Percentiles rank a stretch among this genome's conserved stretches.
Conservation (phyloP, 1,284 basidiomycete genomes). For the Prillingera fragicola region DNA sequence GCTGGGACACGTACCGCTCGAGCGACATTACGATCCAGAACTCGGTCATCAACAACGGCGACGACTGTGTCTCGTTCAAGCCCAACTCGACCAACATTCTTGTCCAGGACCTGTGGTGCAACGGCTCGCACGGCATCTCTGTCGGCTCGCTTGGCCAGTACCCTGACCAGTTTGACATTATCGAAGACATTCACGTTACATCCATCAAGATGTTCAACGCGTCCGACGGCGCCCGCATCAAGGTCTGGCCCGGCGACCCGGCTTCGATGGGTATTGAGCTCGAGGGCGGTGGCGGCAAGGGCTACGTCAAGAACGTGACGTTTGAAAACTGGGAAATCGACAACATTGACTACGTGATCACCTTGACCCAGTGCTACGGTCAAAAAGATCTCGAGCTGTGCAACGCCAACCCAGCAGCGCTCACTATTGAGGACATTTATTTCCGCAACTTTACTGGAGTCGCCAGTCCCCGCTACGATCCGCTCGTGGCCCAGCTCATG, state of each 20-base stretch:
- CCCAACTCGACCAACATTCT: slow-evolving; percentile 60
- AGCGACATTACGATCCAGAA: slow-evolving; percentile 16
- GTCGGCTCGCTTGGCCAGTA: slow-evolving; percentile 59
- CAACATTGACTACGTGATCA: slow-evolving; percentile 15
- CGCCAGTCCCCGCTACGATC: background rate
- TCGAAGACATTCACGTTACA: slow-evolving; percentile 58
- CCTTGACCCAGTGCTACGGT: slow-evolving; percentile 3
- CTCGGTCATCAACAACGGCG: slow-evolving; percentile 10
- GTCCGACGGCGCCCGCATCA: slow-evolving; percentile 62
- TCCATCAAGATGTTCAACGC: slow-evolving; percentile 60
- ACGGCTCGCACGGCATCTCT: slow-evolving; percentile 55
- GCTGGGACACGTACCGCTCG: slow-evolving; percentile 60
- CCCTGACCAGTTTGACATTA: slow-evolving; percentile 57
- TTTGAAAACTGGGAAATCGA: slow-evolving; percentile 20
- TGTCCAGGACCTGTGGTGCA: slow-evolving; percentile 59
- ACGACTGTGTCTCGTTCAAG: slow-evolving; percentile 63
- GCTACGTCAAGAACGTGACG: slow-evolving; percentile 54
- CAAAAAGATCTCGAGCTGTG: slow-evolving; percentile 1
- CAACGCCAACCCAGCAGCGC: background rate
- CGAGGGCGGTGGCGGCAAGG: slow-evolving; percentile 54
- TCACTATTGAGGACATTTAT: background rate
- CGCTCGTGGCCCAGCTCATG: background rate
- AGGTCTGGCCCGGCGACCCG: slow-evolving; percentile 52
- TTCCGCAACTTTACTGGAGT: slow-evolving; percentile 1
- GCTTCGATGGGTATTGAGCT: slow-evolving; percentile 27